Base-by-base conservation (phyloP, 805 yeast species). In the Komagataella populi region DNA sequence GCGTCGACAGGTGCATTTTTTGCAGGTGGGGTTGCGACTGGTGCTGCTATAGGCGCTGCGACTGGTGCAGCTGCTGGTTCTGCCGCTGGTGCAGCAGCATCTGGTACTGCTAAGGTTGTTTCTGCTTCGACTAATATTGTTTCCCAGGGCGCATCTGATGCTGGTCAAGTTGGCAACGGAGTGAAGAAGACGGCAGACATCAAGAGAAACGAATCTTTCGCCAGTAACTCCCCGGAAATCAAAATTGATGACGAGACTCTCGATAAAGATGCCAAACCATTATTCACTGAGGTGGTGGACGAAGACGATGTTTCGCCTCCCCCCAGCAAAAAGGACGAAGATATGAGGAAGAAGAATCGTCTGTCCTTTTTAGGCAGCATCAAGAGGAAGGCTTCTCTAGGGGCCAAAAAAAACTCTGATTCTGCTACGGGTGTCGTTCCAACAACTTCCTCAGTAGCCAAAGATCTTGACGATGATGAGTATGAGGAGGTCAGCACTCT, bases 401-500 rank as follows among this genome's bases (percentile, higher is more conserved):
- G 48, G 24, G 20, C 48, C 24, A 20, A n/a, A 12, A 47, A 16
- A 16, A 39, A n/a, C n/a, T 24, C 24, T 14, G 49, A 30, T 7
- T 30, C 47, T 23, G 55, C 48, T 4, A 50, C 50, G 3, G 54
- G 48, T 7, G 51, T 51, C 30, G 54, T 52, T 14, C 50, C 50
- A 5, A 51, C 43, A 22, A 51, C 23, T 2, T 49, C 50, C 17
- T 30, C 39, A 14, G 14, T 44, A 49, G 30, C n/a, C 16, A 22
- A 48, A 17, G 45, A 24, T 23, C 6, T 44, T 39, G 55, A 53
- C 39, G 39, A 30, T 8, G 39, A 14, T 43, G 65, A 60, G n/a
- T 63, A 55, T 49, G 64, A 58, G 20, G 71, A 68, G 47, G 69
- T 65, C 47, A 58, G 62, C 20, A 62, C 69, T 6, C 73, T 76